Evolutionary conservation across 108 stramenopile genomes (phyloP).

Genomic region (Pseudonitzschia multistriata): DNA sequence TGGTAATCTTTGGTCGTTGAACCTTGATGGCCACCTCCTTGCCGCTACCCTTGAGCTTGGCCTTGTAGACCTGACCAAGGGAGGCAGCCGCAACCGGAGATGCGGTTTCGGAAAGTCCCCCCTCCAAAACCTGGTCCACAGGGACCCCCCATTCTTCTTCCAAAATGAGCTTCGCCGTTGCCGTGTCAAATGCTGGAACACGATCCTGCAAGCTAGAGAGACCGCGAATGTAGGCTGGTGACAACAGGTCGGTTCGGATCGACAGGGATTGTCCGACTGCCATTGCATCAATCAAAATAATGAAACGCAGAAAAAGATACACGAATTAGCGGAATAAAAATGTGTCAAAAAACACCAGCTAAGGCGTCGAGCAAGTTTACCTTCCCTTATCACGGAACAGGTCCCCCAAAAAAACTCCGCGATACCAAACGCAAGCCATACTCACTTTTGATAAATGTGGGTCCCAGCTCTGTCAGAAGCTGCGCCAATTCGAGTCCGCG

Average conservation of each 20-base stretch:
- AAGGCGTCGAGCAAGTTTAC: neutral
- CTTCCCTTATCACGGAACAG: neutral
- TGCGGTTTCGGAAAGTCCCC: slow-evolving; percentile 52
- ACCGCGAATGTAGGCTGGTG: slow-evolving; percentile 79
- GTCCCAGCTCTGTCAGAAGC: slow-evolving; percentile 72
- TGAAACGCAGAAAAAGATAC: neutral
- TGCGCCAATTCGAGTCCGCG: slow-evolving; percentile 67
- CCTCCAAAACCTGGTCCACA: slow-evolving; percentile 33
- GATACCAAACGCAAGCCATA: neutral
- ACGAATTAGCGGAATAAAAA: neutral
- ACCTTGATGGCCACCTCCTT: slow-evolving; percentile 92
- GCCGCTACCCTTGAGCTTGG: slow-evolving; percentile 41
- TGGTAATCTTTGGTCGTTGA: slow-evolving; percentile 90
- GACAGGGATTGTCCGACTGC: slow-evolving; percentile 93
- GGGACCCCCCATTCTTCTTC: slow-evolving; percentile 81
- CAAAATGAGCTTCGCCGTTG: slow-evolving; percentile 70
- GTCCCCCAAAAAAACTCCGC: no score
- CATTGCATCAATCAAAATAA: neutral
- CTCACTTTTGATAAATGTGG: slow-evolving; percentile 79
- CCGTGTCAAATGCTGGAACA: slow-evolving; percentile 82
- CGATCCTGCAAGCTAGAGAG: slow-evolving; percentile 87
- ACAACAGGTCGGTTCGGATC: slow-evolving; percentile 90
- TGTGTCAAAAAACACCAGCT: neutral
- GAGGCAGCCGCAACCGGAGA: slow-evolving; percentile 91
- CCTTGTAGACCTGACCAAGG: slow-evolving; percentile 92